A percentile compares a stretch with the other conserved stretches of the same genome.
Conservation (phyloP, 139 green algal genomes). For the Auxenochlorella protothecoides region DNA sequence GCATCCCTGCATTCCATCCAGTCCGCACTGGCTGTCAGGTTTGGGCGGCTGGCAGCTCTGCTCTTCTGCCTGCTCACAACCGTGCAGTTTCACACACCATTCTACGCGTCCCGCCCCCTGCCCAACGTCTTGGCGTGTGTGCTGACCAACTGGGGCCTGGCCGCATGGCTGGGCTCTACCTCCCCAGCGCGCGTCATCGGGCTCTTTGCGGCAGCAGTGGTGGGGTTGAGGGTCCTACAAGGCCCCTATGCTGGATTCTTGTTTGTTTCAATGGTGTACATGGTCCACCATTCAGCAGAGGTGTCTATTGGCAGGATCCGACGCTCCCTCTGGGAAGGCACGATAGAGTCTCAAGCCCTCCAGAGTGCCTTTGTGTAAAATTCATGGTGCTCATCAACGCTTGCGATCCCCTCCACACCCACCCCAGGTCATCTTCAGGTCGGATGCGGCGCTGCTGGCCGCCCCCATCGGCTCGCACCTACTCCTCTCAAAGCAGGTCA, state of each 20-base stretch:
- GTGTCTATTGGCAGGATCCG: too few relatives aligned
- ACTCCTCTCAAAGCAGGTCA: conserved; percentile 27
- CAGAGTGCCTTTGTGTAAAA: too few relatives aligned
- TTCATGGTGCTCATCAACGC: too few relatives aligned
- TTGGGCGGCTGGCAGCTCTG: conserved; percentile 11
- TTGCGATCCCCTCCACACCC: background rate
- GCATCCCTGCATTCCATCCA: conserved; percentile 17
- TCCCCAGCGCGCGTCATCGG: conserved; percentile 9
- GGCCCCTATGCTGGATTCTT: too few relatives aligned
- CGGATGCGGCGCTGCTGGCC: conserved; percentile 60
- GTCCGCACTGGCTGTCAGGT: background rate
- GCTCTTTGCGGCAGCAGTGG: conserved; percentile 28
- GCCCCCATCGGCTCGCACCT: conserved; percentile 50
- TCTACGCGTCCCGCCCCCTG: conserved; percentile 62
- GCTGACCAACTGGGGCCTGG: conserved; percentile 34
- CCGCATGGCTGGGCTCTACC: conserved; percentile 24
- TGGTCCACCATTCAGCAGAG: too few relatives aligned
- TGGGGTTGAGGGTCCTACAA: background rate
- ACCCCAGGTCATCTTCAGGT: conserved; percentile 54
- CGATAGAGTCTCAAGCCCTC: too few relatives aligned
- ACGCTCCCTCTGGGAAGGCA: too few relatives aligned
- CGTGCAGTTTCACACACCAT: conserved; percentile 78
- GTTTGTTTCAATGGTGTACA: too few relatives aligned
- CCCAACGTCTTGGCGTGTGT: conserved; percentile 70
- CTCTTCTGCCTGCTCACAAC: conserved; percentile 30